Evolutionary conservation across 2,329 filamentous ascomycete species (phyloP).

Genomic region (Curvularia sp.): DNA sequence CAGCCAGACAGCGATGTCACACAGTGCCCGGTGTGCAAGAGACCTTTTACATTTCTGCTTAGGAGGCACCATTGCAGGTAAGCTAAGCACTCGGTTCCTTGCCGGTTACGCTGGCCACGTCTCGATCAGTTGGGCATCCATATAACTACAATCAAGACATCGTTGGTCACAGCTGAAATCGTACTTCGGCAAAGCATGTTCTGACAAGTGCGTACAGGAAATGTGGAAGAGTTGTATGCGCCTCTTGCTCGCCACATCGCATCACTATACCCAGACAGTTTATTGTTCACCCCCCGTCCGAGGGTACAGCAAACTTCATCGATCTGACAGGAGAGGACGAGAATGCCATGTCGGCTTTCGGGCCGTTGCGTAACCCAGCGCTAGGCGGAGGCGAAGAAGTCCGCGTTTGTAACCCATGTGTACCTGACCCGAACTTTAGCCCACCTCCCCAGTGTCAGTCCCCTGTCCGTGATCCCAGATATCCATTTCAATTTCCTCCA

Average conservation of each 20-base stretch:
- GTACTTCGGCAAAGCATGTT: neutral
- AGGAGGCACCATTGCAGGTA: slow-evolving; percentile 92
- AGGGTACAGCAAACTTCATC: slow-evolving; percentile 43
- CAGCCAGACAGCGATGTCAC: slow-evolving; percentile 86
- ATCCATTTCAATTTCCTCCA: slow-evolving; percentile 10
- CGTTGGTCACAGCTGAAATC: neutral
- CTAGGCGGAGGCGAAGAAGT: slow-evolving; percentile 72
- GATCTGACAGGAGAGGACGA: slow-evolving; percentile 55
- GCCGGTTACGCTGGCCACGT: neutral
- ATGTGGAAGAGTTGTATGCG: slow-evolving; percentile 92
- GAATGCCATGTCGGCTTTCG: slow-evolving; percentile 38
- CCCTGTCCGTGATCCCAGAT: slow-evolving; percentile 7
- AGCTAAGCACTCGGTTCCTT: slow-evolving; percentile 29
- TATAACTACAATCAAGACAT: neutral
- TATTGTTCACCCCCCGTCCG: slow-evolving; percentile 74
- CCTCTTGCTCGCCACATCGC: slow-evolving; percentile 86
- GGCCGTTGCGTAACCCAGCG: slow-evolving; percentile 54
- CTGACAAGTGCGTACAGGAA: slow-evolving; percentile 62
- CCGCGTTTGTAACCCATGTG: slow-evolving; percentile 74
- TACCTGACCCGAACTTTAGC: slow-evolving; percentile 71
- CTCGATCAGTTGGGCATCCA: neutral
- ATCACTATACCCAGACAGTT: slow-evolving; percentile 95
- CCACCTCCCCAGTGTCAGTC: slow-evolving; percentile 61
- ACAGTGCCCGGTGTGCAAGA: slow-evolving; percentile 82
- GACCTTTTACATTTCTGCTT: slow-evolving; percentile 82